phyloP scores from a whole-genome alignment of 768 basidiomycete genomes.

The Inosperma sp. region DNA sequence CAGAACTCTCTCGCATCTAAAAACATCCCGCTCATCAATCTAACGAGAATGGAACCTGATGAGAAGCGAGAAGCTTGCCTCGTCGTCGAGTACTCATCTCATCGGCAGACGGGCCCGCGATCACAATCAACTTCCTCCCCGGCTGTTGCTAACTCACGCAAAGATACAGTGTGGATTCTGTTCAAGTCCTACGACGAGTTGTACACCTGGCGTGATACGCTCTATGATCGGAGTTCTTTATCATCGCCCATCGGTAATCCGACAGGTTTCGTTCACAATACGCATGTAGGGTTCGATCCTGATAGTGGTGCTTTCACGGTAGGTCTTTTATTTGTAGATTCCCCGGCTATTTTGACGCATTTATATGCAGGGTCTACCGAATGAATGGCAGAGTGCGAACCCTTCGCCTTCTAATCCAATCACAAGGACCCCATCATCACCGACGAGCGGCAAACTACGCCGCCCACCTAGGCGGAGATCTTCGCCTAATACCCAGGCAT shows the following conservation, averaged over 20 bases:
- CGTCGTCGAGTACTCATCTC: constrained; percentile 20
- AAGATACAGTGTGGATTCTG: constrained; percentile 26
- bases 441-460: too few relatives aligned
- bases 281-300: constrained; percentile 33
- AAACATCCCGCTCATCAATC: constrained; percentile 21
- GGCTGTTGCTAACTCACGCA: constrained; percentile 13
- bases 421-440: too few relatives aligned
- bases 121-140: constrained; percentile 13
- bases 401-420: too few relatives aligned
- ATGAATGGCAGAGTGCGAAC: constrained; percentile 17
- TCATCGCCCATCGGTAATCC: constrained; percentile 29
- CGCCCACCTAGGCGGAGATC: too few relatives aligned
- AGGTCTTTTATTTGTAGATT: constrained; percentile 3
- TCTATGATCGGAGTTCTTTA: constrained; percentile 25
- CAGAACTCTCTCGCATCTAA: constrained; percentile 23
- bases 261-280: constrained; percentile 30
- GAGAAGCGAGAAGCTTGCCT: constrained; percentile 23
- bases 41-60: constrained; percentile 26
- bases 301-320: constrained; percentile 26
- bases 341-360: neutral
- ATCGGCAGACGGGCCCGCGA: neutral
- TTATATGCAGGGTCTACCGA: constrained; percentile 15
- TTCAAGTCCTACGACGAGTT: constrained; percentile 28
- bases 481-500: too few relatives aligned
- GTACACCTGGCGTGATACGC: constrained; percentile 30